Percentiles rank a stretch among this genome's conserved stretches.
phyloP scores from a whole-genome alignment of 2,329 filamentous ascomycete species.

The Lasiodiplodia hormozganensis region DNA sequence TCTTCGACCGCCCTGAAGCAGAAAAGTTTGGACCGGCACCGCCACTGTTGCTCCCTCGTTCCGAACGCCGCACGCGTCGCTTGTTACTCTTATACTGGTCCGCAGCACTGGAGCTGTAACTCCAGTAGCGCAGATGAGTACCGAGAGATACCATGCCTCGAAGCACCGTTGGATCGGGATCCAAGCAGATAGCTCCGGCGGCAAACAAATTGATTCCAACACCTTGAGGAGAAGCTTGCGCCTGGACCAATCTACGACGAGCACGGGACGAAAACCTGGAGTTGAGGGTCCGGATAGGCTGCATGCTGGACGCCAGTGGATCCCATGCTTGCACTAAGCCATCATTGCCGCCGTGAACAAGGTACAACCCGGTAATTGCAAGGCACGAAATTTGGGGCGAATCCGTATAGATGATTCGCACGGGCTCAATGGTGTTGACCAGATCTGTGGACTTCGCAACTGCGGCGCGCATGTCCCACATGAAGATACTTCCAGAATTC shows the following conservation, averaged over 20 bases:
- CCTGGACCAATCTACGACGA: constrained; percentile 74
- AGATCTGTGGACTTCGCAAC: constrained; percentile 61
- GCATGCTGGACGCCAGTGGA: constrained; percentile 79
- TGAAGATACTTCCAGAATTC: constrained; percentile 73
- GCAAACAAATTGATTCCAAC: constrained; percentile 79
- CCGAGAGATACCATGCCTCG: constrained; percentile 88
- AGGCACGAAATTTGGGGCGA: constrained; percentile 86
- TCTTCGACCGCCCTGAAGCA: constrained; percentile 69
- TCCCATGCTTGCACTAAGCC: constrained; percentile 97
- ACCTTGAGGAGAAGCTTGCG: constrained; percentile 70
- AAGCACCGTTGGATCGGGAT: constrained; percentile 84
- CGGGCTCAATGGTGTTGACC: constrained; percentile 68
- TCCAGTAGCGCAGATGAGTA: constrained; percentile 89
- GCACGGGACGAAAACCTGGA: constrained; percentile 83
- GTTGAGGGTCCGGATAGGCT: constrained; percentile 85
- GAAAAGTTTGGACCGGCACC: constrained; percentile 61
- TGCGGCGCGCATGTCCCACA: constrained; percentile 84
- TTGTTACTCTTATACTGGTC: constrained; percentile 79
- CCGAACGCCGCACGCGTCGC: constrained; percentile 75
- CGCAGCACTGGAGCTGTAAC: constrained; percentile 81
- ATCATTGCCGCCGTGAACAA: constrained; percentile 93
- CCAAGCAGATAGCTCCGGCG: constrained; percentile 82
- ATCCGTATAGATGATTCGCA: constrained; percentile 87
- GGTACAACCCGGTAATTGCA: constrained; percentile 81
- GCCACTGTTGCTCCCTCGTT: constrained; percentile 66